Evolutionary conservation across 2,329 filamentous ascomycete species (phyloP).

Genomic region (Exophiala sp.): DNA sequence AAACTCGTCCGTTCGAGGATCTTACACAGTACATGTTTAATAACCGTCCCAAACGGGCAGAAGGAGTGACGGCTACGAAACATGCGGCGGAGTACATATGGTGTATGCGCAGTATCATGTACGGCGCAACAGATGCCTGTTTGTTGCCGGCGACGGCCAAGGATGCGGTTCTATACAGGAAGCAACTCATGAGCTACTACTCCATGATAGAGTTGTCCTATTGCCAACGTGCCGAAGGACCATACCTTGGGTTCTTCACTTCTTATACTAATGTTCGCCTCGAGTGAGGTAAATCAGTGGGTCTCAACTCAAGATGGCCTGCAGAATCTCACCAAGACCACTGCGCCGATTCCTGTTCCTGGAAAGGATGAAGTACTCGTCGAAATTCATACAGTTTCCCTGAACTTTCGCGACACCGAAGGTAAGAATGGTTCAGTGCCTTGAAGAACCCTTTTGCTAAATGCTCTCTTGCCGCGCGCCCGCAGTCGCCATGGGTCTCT

Average conservation of each 20-base stretch:
- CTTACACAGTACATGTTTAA: slow-evolving; percentile 8
- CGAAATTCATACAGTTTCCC: slow-evolving; percentile 48
- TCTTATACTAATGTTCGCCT: not conserved
- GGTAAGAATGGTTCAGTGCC: not conserved
- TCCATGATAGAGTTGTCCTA: no score
- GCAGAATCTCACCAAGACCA: slow-evolving; percentile 46
- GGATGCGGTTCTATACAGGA: no score
- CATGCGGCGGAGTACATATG: not conserved
- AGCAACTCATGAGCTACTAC: no score
- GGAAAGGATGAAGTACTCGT: slow-evolving; percentile 55
- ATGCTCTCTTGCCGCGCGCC: not conserved
- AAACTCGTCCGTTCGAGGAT: no score
- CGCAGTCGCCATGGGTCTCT: slow-evolving; percentile 16
- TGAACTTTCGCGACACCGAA: slow-evolving; percentile 49
- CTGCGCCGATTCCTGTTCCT: slow-evolving; percentile 45
- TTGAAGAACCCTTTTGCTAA: not conserved
- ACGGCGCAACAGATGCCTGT: no score
- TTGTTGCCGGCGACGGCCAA: no score
- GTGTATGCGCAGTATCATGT: no score
- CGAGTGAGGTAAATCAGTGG: slow-evolving; percentile 43
- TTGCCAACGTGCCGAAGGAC: no score
- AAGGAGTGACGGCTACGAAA: not conserved
- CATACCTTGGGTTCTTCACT: no score
- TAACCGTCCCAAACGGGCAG: slow-evolving; percentile 7
- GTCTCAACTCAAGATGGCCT: slow-evolving; percentile 51